Conservation (phyloP, 208 protist species). For the Phytomonas sp. region DNA sequence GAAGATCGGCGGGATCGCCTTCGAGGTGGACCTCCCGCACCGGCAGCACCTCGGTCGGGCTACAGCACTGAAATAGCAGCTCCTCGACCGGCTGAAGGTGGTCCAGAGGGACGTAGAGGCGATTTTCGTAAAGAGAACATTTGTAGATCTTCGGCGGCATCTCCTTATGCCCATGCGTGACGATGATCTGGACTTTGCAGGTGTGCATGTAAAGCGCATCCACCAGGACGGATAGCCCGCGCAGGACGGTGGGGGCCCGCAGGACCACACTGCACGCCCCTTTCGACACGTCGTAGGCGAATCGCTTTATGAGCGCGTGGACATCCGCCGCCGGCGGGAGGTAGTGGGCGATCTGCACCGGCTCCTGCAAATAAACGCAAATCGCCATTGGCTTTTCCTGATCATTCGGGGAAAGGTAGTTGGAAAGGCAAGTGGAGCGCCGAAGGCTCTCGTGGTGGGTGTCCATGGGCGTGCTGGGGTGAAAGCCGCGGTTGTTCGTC, state of each 20-base stretch:
- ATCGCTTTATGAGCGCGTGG: constrained; percentile 9
- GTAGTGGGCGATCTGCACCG: constrained; percentile 16
- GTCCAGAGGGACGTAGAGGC: constrained; percentile 15
- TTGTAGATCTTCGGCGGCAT: no score
- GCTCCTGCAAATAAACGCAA: constrained; percentile 44
- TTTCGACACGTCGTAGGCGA: background rate
- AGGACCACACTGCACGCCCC: constrained; percentile 10
- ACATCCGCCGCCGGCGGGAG: background rate
- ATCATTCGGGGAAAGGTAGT: constrained; percentile 24
- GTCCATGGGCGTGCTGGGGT: constrained; percentile 23
- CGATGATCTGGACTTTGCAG: no score
- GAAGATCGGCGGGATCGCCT: constrained; percentile 9
- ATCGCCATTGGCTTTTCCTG: constrained; percentile 19
- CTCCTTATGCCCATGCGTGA: no score
- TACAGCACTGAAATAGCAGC: constrained; percentile 11
- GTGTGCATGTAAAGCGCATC: no score
- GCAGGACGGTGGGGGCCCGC: no score
- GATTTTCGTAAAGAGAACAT: constrained; percentile 6
- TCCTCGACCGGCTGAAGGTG: constrained; percentile 14
- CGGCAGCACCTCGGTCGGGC: constrained; percentile 13
- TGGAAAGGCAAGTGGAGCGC: constrained; percentile 8
- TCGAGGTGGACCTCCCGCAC: constrained; percentile 28
- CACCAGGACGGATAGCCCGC: no score
- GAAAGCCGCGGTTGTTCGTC: constrained; percentile 16
- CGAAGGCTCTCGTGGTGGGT: constrained; percentile 21